A percentile compares a stretch with the other conserved stretches of the same genome.
phyloP scores from a whole-genome alignment of 192 early-diverging fungal species.

The Coemansia sp. region DNA sequence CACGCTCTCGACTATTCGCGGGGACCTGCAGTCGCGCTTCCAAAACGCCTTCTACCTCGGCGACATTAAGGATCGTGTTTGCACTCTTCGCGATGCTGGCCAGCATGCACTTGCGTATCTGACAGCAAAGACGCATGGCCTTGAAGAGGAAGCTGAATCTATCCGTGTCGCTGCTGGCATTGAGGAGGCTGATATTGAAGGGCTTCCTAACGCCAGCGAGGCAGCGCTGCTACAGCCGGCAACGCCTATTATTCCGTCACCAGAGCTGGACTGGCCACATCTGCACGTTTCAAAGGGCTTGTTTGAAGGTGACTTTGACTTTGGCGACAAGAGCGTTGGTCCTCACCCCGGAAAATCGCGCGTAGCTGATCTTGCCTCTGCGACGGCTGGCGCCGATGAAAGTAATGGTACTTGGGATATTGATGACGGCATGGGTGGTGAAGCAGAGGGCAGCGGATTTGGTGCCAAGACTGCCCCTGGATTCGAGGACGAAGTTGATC shows the following conservation, averaged over 20 bases:
- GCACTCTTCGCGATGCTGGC: conserved; percentile 79
- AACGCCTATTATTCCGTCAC: conserved; percentile 67
- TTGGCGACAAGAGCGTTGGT: conserved; percentile 53
- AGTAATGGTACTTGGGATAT: conserved; percentile 75
- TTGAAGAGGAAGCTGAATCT: conserved; percentile 78
- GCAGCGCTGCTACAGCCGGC: conserved; percentile 66
- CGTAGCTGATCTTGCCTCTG: conserved; percentile 60
- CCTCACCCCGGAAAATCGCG: conserved; percentile 52
- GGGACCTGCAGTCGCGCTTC: conserved; percentile 86
- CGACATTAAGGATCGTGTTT: conserved; percentile 88
- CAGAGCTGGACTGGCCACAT: conserved; percentile 91
- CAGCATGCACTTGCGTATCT: conserved; percentile 91
- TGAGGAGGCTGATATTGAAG: conserved; percentile 58
- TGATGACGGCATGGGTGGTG: conserved; percentile 70
- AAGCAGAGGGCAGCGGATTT: conserved; percentile 12
- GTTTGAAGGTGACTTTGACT: conserved; percentile 75
- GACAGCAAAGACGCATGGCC: conserved; percentile 86
- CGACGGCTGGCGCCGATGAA: conserved; percentile 56
- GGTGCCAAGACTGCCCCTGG: conserved; percentile 54
- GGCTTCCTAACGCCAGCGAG: conserved; percentile 31
- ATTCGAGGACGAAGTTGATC: conserved; percentile 39
- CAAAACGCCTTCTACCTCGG: conserved; percentile 92
- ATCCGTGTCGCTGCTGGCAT: conserved; percentile 78
- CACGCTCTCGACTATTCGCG: conserved; percentile 85
- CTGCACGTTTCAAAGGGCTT: conserved; percentile 80